Evolutionary conservation across 257 asterid genomes (phyloP).

Genomic region (Lycium ferocissimum): DNA sequence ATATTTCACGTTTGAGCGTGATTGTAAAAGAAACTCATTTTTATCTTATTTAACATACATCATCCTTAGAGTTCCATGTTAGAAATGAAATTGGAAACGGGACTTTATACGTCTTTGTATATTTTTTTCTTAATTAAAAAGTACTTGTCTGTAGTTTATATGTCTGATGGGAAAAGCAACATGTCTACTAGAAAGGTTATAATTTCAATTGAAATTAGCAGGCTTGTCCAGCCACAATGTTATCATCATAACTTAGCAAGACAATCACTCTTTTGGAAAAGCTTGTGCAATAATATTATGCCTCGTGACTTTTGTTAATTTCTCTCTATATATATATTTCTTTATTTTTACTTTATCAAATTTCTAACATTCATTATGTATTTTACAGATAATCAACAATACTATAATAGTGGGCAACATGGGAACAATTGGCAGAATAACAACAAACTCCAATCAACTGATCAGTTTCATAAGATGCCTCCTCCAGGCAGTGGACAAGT

Average conservation of each 20-base stretch:
- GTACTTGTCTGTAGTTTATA: too few relatives aligned
- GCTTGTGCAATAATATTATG: background rate
- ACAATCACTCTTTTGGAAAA: background rate
- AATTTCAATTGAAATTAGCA: background rate
- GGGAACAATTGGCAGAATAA: slow-evolving; percentile 50
- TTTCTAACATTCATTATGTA: background rate
- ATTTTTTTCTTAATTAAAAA: too few relatives aligned
- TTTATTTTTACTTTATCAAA: background rate
- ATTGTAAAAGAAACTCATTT: too few relatives aligned
- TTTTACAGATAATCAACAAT: slow-evolving; percentile 36
- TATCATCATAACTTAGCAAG: background rate
- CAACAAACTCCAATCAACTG: slow-evolving; percentile 40
- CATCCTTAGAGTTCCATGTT: too few relatives aligned
- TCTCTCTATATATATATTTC: background rate
- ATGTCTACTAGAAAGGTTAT: background rate
- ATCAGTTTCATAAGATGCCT: slow-evolving; percentile 56
- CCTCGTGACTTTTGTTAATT: background rate
- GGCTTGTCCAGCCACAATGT: background rate
- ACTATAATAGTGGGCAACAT: slow-evolving; percentile 44
- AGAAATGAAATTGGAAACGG: too few relatives aligned
- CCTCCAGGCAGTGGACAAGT: slow-evolving; percentile 53
- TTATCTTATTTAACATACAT: too few relatives aligned
- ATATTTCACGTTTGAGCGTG: too few relatives aligned
- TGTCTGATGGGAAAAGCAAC: too few relatives aligned
- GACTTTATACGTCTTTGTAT: too few relatives aligned